phyloP scores from a whole-genome alignment of 805 yeast species.

The Nakazawaea laoshanensis region DNA sequence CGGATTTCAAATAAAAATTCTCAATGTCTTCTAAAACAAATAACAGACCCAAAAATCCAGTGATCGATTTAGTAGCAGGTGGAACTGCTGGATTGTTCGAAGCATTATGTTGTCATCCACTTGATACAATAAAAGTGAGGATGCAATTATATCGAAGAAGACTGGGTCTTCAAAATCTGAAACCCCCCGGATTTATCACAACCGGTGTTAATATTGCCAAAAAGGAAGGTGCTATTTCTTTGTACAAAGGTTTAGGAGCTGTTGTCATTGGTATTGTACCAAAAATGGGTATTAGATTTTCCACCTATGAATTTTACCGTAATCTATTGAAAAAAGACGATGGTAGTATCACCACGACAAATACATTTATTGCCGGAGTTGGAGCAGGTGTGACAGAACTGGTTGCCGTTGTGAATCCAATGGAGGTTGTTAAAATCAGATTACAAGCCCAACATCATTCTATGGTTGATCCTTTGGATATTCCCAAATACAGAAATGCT shows the following conservation, averaged over 20 bases:
- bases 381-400: constrained; percentile 98
- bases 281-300: constrained; percentile 95
- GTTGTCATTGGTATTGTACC: constrained; percentile 97
- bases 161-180: constrained; percentile 25
- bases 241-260: constrained; percentile 95
- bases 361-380: constrained; percentile 86
- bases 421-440: constrained; percentile 95
- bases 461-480: constrained; percentile 71
- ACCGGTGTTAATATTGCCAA: constrained; percentile 75
- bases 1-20: constrained; percentile 1
- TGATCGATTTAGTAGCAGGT: constrained; percentile 77
- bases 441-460: constrained; percentile 93
- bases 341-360: constrained; percentile 60
- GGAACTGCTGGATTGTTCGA: constrained; percentile 97
- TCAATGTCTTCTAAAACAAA: constrained; percentile 8
- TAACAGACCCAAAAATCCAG: constrained; percentile 27
- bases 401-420: constrained; percentile 88
- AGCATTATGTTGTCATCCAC: constrained; percentile 97
- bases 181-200: constrained; percentile 77
- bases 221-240: constrained; percentile 76
- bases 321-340: constrained; percentile 51
- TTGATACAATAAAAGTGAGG: constrained; percentile 94
- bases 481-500: constrained; percentile 87
- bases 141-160: constrained; percentile 83
- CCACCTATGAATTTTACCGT: constrained; percentile 87